Base-by-base conservation (phyloP, 495 filamentous ascomycete species). In the Penicillium pancosmium region DNA sequence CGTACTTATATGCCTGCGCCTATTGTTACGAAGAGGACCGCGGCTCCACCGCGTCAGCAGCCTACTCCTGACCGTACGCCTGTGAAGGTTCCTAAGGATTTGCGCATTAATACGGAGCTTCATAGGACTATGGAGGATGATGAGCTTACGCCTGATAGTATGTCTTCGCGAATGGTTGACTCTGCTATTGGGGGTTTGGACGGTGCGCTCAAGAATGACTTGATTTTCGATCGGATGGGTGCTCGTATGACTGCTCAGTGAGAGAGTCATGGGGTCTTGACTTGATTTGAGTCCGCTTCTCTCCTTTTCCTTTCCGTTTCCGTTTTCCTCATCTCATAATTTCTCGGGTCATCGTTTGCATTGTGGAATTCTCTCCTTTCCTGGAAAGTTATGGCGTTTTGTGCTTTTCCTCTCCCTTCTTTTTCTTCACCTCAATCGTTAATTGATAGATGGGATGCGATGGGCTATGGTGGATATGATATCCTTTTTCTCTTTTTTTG, bases 101-200 rank as follows among this genome's bases (percentile, higher is more conserved):
- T 80, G 52, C 70, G 72, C 35, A 79, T 80, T 55, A 76, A 80
- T 54, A 80, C 78, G 1, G 73, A 80, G 61, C 63, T 78, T 27
- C 66, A 65, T 19, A 71, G 63, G 15, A 54, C 73, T 4, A 56
- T 76, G 43, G 76, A 80, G 2, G 77, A 79, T 2, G 78, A 78
- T 49, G 87, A 90, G 54, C 67, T 88, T 44, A 78, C 86, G 0
- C 86, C 85, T 0, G 87, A 89, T 62, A 83, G 85, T 47, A 90
- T 89, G 87, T 85, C 82, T 4, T 86, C 85, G 44, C 82, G 86
- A 13, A 78, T 87, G 60, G 75, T 81, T 19, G 84, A 85, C 34
- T 82, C 80, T 5, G 77, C 73, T 6, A 77, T 87, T 46, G 68
- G 69, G 7, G 76, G 77, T 3, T 36, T 80, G 4, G 78, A 80